A percentile compares a stretch with the other conserved stretches of the same genome.
Evolutionary conservation across 495 filamentous ascomycete genomes (phyloP).

Genomic region (Xylaria nigripes): DNA sequence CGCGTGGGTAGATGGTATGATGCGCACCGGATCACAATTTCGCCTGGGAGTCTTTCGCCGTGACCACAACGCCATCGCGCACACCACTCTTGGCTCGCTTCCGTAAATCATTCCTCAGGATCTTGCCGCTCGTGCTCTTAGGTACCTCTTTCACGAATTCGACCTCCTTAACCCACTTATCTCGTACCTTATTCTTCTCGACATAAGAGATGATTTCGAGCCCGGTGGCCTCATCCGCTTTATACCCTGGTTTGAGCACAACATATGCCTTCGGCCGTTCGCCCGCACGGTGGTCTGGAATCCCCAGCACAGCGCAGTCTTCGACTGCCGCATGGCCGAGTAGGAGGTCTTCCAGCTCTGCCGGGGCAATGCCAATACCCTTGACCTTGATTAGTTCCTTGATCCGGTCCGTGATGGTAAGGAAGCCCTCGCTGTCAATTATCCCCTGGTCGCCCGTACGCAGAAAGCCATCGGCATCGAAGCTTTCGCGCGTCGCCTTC

Average conservation of each 20-base stretch:
- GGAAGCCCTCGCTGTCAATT: constrained; percentile 49
- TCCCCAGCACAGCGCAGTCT: constrained; percentile 51
- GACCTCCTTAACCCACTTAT: constrained; percentile 60
- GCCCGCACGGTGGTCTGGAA: constrained; percentile 53
- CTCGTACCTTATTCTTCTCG: constrained; percentile 50
- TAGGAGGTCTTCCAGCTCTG: constrained; percentile 58
- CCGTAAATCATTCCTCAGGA: constrained; percentile 51
- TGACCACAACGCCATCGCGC: background rate
- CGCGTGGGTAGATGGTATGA: background rate
- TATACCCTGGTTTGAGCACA: constrained; percentile 38
- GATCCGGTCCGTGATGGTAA: constrained; percentile 66
- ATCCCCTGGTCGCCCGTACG: constrained; percentile 61
- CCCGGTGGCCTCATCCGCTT: constrained; percentile 26
- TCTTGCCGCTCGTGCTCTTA: constrained; percentile 63
- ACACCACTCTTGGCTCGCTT: constrained; percentile 16
- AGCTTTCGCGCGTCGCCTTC: constrained; percentile 48
- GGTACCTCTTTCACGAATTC: constrained; percentile 56
- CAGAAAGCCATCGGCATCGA: constrained; percentile 53
- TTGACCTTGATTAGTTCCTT: constrained; percentile 77
- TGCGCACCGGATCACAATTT: background rate
- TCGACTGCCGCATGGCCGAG: constrained; percentile 50
- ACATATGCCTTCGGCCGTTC: constrained; percentile 60
- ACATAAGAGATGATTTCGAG: constrained; percentile 46
- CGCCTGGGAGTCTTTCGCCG: background rate
- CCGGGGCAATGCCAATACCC: constrained; percentile 61